Percentiles rank a stretch among this genome's conserved stretches.
Conservation (phyloP, 2,329 filamentous ascomycete species). For the Xylaria sp. region DNA sequence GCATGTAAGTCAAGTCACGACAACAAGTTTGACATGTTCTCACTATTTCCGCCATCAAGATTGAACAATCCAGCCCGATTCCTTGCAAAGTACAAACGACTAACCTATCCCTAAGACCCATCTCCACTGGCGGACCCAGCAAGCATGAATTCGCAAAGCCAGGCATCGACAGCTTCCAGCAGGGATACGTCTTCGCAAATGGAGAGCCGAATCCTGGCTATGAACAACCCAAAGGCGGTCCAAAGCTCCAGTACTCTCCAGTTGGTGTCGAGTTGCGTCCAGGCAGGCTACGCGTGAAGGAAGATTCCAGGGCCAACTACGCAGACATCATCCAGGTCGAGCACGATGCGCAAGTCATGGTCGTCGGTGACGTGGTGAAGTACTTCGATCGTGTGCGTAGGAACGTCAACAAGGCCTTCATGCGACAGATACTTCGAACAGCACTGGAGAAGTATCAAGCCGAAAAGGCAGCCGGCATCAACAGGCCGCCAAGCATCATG, state of each 20-base stretch:
- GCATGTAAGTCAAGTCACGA: constrained; percentile 50
- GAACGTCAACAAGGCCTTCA: constrained; percentile 54
- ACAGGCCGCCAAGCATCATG: constrained; percentile 32
- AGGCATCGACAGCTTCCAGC: constrained; percentile 52
- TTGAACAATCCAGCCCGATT: constrained; percentile 18
- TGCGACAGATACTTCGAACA: constrained; percentile 51
- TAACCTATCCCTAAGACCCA: constrained; percentile 46
- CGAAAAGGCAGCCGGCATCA: constrained; percentile 36
- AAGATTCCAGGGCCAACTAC: constrained; percentile 53
- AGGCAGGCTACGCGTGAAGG: constrained; percentile 50
- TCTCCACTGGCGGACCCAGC: constrained; percentile 47
- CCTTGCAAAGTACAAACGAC: constrained; percentile 15
- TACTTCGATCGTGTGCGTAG: constrained; percentile 53
- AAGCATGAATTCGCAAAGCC: constrained; percentile 53
- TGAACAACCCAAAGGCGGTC: constrained; percentile 45
- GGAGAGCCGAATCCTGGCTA: constrained; percentile 49
- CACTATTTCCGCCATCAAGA: constrained; percentile 11
- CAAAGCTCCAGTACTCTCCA: constrained; percentile 50
- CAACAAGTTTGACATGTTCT: constrained; percentile 4
- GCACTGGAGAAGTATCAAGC: constrained; percentile 51
- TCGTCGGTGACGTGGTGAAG: constrained; percentile 51
- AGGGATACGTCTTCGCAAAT: constrained; percentile 51
- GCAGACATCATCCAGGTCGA: constrained; percentile 53
- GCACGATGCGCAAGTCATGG: constrained; percentile 52
- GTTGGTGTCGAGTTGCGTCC: constrained; percentile 51